Percentiles rank a stretch among this genome's conserved stretches.
Conservation (phyloP, 2,329 filamentous ascomycete genomes). For the Alternaria incomplexa region DNA sequence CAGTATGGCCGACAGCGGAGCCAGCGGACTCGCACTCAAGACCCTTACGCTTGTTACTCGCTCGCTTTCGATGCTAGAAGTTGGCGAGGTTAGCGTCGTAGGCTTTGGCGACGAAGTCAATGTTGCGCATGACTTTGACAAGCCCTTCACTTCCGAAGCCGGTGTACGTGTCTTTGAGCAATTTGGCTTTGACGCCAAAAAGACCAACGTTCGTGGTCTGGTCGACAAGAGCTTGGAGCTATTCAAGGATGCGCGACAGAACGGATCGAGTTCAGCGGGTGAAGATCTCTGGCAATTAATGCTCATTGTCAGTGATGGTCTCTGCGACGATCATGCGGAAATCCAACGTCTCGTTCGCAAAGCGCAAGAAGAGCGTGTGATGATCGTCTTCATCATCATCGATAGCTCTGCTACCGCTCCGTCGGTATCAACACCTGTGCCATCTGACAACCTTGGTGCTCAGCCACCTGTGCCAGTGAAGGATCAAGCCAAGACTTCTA, state of each 20-base stretch:
- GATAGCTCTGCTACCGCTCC: conserved; percentile 60
- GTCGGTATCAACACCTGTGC: conserved; percentile 5
- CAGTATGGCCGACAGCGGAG: conserved; percentile 85
- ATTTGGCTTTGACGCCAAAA: conserved; percentile 83
- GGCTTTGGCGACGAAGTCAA: conserved; percentile 86
- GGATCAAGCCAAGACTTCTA: conserved; percentile 67
- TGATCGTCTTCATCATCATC: conserved; percentile 98
- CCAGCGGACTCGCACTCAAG: conserved; percentile 84
- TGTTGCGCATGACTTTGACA: conserved; percentile 84
- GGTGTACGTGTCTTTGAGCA: conserved; percentile 83
- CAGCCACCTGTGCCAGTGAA: conserved; percentile 18
- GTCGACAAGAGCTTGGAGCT: conserved; percentile 78
- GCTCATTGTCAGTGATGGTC: conserved; percentile 89
- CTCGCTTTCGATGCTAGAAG: conserved; percentile 89
- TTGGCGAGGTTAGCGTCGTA: conserved; percentile 88
- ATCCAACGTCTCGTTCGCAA: conserved; percentile 83
- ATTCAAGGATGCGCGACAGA: conserved; percentile 77
- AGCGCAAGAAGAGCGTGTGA: conserved; percentile 91
- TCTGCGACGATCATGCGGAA: conserved; percentile 86
- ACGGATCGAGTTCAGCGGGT: conserved; percentile 55
- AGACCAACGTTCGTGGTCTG: conserved; percentile 83
- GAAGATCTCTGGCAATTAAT: conserved; percentile 93
- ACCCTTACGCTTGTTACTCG: conserved; percentile 91
- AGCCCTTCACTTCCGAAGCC: conserved; percentile 79
- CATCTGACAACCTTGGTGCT: conserved; percentile 5